Base-by-base conservation (phyloP, 495 filamentous ascomycete species). In the Xylaria scruposa region DNA sequence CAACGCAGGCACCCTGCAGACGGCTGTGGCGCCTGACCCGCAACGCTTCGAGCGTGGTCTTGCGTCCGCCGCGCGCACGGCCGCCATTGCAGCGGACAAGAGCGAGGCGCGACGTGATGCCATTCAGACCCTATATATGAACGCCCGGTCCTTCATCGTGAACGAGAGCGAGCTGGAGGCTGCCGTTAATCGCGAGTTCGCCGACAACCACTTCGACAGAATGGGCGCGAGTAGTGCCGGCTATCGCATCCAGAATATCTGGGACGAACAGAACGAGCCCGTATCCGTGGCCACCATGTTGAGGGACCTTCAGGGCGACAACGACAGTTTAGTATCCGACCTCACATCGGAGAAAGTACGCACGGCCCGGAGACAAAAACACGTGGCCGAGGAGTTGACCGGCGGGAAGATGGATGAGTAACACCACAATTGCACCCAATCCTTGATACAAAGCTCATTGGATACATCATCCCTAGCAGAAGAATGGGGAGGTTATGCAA, bases 361-460 rank as follows among this genome's bases (percentile, higher is more conserved):
- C 68, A 81, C 82, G 10, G 66, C 74, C 2, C 70, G 75, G 72
- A 73, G 84, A 61, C 84, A 85, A 74, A 83, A 81, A 78, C 73
- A 67, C 40, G 81, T 85, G 9, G 82, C 85, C 6, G 85, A 86
- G 76, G 84, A 83, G 76, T 72, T 86, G 69, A 85, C 83, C n/a
- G 85, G 84, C 42, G 82, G 84, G 64, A 86, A 83, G 78, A 75
- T 86, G 70, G 80, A 80, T 38, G 70, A 59, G 59, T 59, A 46
- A 59, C 24, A 49, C 49, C 6, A 60, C 42, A 26, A 15, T 61
- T 46, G 19, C 49, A 38, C 58, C 17, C 26, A 5, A 6, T 40
- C 40, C 33, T 36, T 46, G 6, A 60, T n/a, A 8, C 13, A 47
- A 12, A 19, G 3, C 21, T 54, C 24, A 15, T 10, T 7, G 51